Evolutionary conservation across 2,329 filamentous ascomycete species (phyloP).

Genomic region (Xylariales sp.): DNA sequence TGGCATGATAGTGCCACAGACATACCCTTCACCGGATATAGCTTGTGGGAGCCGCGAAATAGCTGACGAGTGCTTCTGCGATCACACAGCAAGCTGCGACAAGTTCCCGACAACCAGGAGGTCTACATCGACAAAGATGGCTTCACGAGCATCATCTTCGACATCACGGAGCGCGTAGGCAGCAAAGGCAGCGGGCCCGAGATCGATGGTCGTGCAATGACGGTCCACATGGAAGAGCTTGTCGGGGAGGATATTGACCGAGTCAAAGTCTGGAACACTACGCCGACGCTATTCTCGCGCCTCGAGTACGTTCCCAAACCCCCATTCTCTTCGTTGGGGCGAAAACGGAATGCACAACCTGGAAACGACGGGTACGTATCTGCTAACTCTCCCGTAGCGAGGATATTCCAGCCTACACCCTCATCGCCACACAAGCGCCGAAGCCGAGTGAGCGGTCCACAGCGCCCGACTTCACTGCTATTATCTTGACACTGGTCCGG

Average conservation of each 20-base stretch:
- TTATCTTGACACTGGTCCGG: constrained; percentile 72
- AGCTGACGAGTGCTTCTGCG: no score
- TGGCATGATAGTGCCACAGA: no score
- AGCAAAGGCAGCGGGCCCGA: constrained; percentile 47
- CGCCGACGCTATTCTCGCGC: constrained; percentile 53
- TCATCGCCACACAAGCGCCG: constrained; percentile 62
- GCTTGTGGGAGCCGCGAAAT: no score
- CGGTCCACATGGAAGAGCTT: constrained; percentile 64
- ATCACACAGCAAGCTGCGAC: constrained; percentile 68
- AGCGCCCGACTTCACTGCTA: constrained; percentile 62
- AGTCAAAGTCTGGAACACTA: constrained; percentile 63
- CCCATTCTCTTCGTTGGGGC: no score
- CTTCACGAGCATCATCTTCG: constrained; percentile 83
- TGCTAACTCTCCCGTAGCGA: constrained; percentile 30
- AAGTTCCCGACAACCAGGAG: constrained; percentile 85
- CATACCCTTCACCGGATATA: no score
- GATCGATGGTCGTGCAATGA: constrained; percentile 65
- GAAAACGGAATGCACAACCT: no score
- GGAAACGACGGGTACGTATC: no score
- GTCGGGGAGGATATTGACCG: constrained; percentile 59
- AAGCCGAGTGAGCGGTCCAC: constrained; percentile 30
- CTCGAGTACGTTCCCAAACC: constrained; percentile 44
- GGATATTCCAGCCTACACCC: constrained; percentile 59
- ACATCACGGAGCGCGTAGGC: constrained; percentile 79
- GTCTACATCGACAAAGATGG: constrained; percentile 81